These are phyloP conservation scores for Bretschneidera sinensis DNA, from an alignment of 345 rosid species.

Conservation along the genomic window DNA sequence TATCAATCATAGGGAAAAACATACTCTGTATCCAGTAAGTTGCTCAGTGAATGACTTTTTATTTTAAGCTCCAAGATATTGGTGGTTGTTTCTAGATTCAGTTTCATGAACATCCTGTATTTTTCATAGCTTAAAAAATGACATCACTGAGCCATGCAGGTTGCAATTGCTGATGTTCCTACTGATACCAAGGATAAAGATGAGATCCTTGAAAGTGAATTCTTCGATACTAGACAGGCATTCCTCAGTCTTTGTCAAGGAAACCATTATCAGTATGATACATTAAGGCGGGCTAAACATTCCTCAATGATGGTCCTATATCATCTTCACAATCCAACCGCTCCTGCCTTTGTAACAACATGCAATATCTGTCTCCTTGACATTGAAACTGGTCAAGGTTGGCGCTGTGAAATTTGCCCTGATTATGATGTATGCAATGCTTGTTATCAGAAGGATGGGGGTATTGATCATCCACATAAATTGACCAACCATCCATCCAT, in stretches of 20 bases:
- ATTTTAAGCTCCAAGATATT: conserved; percentile 4
- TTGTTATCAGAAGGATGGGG: conserved; percentile 79
- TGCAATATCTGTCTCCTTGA: conserved; percentile 84
- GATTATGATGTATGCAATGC: conserved; percentile 91
- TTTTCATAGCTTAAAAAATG: conserved; percentile 21
- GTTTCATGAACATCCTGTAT: too few species aligned
- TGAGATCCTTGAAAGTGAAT: conserved; percentile 96
- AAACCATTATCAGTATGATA: conserved; percentile 98
- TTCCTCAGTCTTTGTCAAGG: conserved; percentile 99
- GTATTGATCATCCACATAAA: conserved; percentile 89
- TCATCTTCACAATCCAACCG: conserved; percentile 98
- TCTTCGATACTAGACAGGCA: conserved; percentile 96
- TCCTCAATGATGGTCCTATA: conserved; percentile 99
- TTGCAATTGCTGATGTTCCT: conserved; percentile 60
- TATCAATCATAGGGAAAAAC: conserved; percentile 65
- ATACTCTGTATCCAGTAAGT: conserved; percentile 72
- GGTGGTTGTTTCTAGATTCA: too few species aligned
- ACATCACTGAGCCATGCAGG: conserved; percentile 38
- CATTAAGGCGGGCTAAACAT: conserved; percentile 95
- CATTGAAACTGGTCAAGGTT: conserved; percentile 97
- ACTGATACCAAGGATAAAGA: conserved; percentile 86
- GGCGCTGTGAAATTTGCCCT: conserved; percentile 98
- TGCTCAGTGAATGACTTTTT: conserved; percentile 11
- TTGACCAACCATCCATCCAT: conserved; percentile 84
- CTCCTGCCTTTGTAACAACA: conserved; percentile 95